Evolutionary conservation across 1,139 yeast genomes (phyloP), one percentile per base, ranked within the genome.

Genomic region (Debaryomyces nepalensis): DNA sequence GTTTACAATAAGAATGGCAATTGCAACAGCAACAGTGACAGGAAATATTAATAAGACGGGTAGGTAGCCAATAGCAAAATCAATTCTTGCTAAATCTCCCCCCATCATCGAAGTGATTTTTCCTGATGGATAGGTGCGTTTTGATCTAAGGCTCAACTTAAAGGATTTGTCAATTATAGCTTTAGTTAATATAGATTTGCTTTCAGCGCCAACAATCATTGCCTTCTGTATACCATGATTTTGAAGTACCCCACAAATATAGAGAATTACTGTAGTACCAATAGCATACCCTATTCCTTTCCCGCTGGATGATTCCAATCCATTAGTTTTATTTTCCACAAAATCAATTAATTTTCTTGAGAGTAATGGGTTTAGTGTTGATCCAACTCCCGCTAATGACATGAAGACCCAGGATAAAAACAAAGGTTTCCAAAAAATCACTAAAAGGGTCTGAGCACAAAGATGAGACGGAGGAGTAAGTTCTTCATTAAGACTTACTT

Each of bases 111-210:
- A 82, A 2, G 95, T 87, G 43, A 89, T 74, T 48, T 77, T 79
- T 45, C 95, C 87, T 18, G 79, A 70, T 0, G 95, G 80, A 57
- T 65, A 87, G 44, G 72, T 67, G 52, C 79, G 78, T 42, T 77
- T 75, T 2, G 93, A 77, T 44, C 73, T 70, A n/a, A 81, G 77
- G 48, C 80, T 77, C 10, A 89, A 73, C 39, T 62, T 70, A 50
- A 87, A 75, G 11, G 91, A 75, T 58, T 89, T 89, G 45, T 77
- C 75, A 45, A 87, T 67, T 9, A 87, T 63, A 2, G 87, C 83
- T 46, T 84, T 82, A 2, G 85, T 82, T 37, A 87, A 61, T 1
- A 85, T 77, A 1, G 87, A 79, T 55, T 84, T 81, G 20, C 77
- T 78, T 55, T 82, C 82, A 11, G 84, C 85, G 49, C 95, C 96